Evolutionary conservation across 257 asterid genomes (phyloP).

Genomic region (Mentha longifolia): DNA sequence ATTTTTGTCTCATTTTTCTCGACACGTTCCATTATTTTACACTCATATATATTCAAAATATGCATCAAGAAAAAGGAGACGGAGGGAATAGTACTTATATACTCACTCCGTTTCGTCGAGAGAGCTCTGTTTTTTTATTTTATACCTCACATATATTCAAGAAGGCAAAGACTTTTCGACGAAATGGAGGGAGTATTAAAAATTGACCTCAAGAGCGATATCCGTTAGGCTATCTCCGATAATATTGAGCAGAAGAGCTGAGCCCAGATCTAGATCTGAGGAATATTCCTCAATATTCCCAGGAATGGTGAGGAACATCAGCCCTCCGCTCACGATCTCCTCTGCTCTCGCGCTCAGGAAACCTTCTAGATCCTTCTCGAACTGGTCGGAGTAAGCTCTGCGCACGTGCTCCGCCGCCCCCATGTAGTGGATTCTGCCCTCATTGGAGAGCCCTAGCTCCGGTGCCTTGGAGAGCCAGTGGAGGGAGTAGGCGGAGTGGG

Average conservation of each 20-base stretch:
- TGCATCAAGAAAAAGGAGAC: no score
- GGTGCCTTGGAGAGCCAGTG: conserved; percentile 23
- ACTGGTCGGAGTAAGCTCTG: conserved; percentile 38
- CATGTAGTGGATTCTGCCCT: conserved; percentile 30
- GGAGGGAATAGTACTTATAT: no score
- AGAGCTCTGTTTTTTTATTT: no score
- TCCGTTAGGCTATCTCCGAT: conserved; percentile 37
- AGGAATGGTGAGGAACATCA: conserved; percentile 32
- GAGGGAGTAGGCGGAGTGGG: background rate
- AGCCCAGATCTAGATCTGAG: no score
- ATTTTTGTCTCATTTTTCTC: no score
- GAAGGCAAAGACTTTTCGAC: no score
- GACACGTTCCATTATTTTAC: no score
- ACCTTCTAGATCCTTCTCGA: conserved; percentile 33
- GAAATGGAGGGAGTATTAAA: no score
- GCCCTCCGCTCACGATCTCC: conserved; percentile 19
- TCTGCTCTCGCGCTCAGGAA: conserved; percentile 36
- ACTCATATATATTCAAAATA: no score
- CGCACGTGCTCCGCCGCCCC: conserved; percentile 28
- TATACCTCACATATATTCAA: no score
- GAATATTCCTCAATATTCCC: no score
- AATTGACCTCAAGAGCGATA: conserved; percentile 33
- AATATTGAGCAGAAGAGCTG: background rate
- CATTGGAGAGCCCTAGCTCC: background rate
- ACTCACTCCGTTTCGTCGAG: no score